Evolutionary conservation across 768 basidiomycete genomes (phyloP).

Genomic region (Gloeophyllum trabeum): DNA sequence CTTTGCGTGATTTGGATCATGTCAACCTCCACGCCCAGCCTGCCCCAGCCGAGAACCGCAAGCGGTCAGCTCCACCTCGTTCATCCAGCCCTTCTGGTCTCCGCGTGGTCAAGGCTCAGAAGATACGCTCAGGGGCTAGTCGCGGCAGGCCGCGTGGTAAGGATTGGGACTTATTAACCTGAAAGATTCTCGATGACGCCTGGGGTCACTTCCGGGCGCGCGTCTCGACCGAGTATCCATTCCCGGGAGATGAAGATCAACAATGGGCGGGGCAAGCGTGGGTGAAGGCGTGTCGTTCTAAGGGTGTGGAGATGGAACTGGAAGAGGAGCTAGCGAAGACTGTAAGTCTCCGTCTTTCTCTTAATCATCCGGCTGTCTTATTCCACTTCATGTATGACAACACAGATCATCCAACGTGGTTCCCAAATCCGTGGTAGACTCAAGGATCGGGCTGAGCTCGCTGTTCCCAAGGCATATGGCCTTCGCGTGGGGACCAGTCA

Average conservation of each 20-base stretch:
- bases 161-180: slow-evolving; percentile 9
- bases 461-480: slow-evolving; percentile 2
- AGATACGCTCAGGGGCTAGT: neutral
- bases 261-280: slow-evolving; percentile 9
- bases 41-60: no score
- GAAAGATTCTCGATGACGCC: slow-evolving; percentile 13
- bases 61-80: no score
- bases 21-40: neutral
- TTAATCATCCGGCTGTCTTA: neutral
- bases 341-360: slow-evolving; percentile 4
- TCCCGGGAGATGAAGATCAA: slow-evolving; percentile 11
- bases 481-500: slow-evolving; percentile 1
- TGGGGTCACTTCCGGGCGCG: slow-evolving; percentile 8
- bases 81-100: neutral
- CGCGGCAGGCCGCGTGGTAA: slow-evolving; percentile 4
- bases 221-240: slow-evolving; percentile 11
- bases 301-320: slow-evolving; percentile 3
- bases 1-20: no score
- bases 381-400: neutral
- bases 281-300: slow-evolving; percentile 6
- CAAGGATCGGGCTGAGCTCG: neutral
- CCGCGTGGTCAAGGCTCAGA: neutral
- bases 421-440: slow-evolving; percentile 5
- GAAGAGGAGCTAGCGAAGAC: slow-evolving; percentile 10
- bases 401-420: slow-evolving; percentile 3